Percentiles rank a stretch among this genome's conserved stretches.
These are phyloP conservation scores for Penicillium salamii DNA, from an alignment of 495 filamentous ascomycete genomes.

Conservation along the genomic window DNA sequence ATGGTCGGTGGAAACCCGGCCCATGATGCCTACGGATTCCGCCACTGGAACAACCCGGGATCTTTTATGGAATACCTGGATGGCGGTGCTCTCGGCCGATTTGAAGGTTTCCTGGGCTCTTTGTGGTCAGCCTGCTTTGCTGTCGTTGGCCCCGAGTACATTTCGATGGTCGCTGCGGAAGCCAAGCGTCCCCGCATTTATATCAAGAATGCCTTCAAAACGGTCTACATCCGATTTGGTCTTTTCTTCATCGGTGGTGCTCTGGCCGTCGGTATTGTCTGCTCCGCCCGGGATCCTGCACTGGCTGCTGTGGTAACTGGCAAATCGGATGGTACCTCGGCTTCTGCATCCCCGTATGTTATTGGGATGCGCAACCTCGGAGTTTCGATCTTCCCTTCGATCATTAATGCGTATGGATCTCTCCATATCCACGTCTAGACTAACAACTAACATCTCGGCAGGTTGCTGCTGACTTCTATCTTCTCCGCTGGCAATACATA, in stretches of 20 bases:
- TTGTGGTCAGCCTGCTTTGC: constrained; percentile 49
- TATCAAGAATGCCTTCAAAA: constrained; percentile 64
- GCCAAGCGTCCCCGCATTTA: constrained; percentile 62
- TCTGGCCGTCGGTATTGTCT: constrained; percentile 64
- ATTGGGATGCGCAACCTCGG: constrained; percentile 75
- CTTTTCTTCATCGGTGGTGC: constrained; percentile 74
- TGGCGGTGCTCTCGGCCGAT: constrained; percentile 62
- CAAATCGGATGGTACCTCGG: constrained; percentile 24
- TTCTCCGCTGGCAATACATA: constrained; percentile 85
- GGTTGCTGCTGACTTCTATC: constrained; percentile 64
- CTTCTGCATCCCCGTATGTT: constrained; percentile 72
- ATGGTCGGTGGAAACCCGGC: constrained; percentile 74
- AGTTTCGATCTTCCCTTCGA: constrained; percentile 41
- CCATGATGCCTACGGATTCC: constrained; percentile 70
- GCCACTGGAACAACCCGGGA: constrained; percentile 45
- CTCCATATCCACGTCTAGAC: neutral
- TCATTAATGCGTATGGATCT: constrained; percentile 27
- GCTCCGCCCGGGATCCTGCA: constrained; percentile 53
- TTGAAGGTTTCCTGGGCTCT: constrained; percentile 68
- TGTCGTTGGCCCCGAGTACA: constrained; percentile 67
- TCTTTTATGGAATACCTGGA: constrained; percentile 52
- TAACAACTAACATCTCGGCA: neutral
- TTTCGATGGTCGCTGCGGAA: constrained; percentile 78
- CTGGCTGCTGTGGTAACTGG: constrained; percentile 42
- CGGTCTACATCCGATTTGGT: constrained; percentile 69